phyloP scores from a whole-genome alignment of 1,284 basidiomycete species.

The Phaffia rhodozyma region DNA sequence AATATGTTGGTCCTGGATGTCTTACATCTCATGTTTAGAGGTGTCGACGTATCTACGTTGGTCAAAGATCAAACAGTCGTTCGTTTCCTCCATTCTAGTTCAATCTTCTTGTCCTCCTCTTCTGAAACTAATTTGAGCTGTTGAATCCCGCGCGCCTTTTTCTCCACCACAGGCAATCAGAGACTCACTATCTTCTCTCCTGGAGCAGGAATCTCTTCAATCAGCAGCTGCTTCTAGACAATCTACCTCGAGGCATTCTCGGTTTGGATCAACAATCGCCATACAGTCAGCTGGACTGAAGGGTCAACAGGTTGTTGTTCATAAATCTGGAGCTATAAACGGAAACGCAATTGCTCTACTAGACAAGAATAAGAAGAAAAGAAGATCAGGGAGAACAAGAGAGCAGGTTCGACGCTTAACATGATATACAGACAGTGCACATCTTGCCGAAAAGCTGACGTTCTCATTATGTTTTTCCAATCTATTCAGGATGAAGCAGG shows the following conservation, averaged over 20 bases:
- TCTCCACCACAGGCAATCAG: conserved; percentile 43
- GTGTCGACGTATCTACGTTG: conserved; percentile 53
- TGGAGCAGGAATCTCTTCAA: conserved; percentile 55
- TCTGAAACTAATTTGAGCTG: conserved; percentile 29
- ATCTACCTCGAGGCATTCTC: conserved; percentile 64
- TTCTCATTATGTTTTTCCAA: not conserved
- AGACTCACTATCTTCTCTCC: conserved; percentile 51
- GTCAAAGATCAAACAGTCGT: conserved; percentile 58
- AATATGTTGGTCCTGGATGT: conserved; percentile 85
- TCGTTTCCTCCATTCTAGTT: conserved; percentile 20
- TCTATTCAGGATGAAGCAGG: conserved; percentile 38
- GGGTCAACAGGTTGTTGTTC: conserved; percentile 48
- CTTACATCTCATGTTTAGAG: conserved; percentile 71
- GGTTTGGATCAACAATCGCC: conserved; percentile 83
- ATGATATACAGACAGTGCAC: not conserved
- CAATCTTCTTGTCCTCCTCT: conserved; percentile 13
- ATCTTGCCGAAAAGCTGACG: too few species aligned
- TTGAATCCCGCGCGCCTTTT: not conserved
- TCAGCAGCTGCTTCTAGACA: conserved; percentile 42
- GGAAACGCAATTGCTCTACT: conserved; percentile 61
- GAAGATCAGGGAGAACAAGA: conserved; percentile 46
- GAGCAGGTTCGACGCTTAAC: not conserved
- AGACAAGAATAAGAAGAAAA: conserved; percentile 60
- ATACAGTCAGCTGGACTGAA: conserved; percentile 38
- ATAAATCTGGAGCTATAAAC: conserved; percentile 67